Evolutionary conservation across 1,139 yeast species (phyloP).

Genomic region (Saccharomyces hybrid): DNA sequence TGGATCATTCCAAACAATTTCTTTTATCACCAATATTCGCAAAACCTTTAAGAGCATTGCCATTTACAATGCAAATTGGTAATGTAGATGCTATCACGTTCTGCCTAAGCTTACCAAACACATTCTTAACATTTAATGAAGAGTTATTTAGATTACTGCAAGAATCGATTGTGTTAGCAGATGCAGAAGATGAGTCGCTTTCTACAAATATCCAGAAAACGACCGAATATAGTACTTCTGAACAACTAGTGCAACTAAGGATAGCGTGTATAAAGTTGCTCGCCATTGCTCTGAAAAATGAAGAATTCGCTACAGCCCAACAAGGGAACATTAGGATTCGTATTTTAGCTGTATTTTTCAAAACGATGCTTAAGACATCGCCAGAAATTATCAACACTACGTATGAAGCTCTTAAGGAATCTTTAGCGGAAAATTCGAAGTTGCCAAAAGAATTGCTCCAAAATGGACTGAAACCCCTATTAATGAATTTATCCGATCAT

Average conservation of each 20-base stretch:
- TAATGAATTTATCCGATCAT: constrained; percentile 90
- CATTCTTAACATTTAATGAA: constrained; percentile 80
- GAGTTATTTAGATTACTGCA: constrained; percentile 75
- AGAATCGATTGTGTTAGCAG: constrained; percentile 90
- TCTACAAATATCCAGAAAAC: constrained; percentile 72
- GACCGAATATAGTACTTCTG: constrained; percentile 79
- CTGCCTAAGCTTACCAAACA: constrained; percentile 71
- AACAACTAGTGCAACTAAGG: constrained; percentile 76
- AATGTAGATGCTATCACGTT: constrained; percentile 93
- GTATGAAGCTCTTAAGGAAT: constrained; percentile 75
- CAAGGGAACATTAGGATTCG: constrained; percentile 78
- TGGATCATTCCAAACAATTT: constrained; percentile 75
- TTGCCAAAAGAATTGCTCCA: constrained; percentile 89
- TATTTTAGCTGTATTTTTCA: constrained; percentile 88
- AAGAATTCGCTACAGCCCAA: constrained; percentile 67
- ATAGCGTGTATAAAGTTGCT: constrained; percentile 82
- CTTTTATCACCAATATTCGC: constrained; percentile 90
- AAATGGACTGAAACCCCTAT: constrained; percentile 88
- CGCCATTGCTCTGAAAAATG: constrained; percentile 75
- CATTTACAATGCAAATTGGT: constrained; percentile 98
- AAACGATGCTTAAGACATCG: constrained; percentile 80
- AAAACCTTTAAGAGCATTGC: constrained; percentile 90
- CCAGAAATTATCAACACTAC: constrained; percentile 90
- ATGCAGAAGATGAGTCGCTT: constrained; percentile 93
- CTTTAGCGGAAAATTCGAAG: constrained; percentile 77